Evolutionary conservation across 371 early-diverging fungal genomes (phyloP), one percentile per base, ranked within the genome.

Genomic region (Nematocida parisii): DNA sequence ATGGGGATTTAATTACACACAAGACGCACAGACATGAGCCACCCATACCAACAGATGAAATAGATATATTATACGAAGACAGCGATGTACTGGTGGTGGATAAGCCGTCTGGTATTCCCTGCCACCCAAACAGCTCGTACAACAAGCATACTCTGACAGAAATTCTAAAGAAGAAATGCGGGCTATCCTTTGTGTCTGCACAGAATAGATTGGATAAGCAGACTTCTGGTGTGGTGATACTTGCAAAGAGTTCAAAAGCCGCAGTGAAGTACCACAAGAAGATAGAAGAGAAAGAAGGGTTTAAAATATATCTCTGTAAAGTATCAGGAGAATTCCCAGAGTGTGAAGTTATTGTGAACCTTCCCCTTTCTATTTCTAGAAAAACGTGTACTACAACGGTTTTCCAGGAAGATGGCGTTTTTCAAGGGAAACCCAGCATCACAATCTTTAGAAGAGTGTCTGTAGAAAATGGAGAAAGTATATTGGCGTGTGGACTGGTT

Each of bases 401-500:
- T 13, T 45, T 40, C 42, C 40, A 61, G 15, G 42, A 9, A 33
- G 52, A 58, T 20, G 66, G 54, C n/a, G 33, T 67, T 7, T 71
- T 60, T 9, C 42, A 66, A 27, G 88, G 88, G 46, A 85, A 86
- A 66, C 58, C 64, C 27, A 75, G 83, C 15, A 39, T 39, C 33
- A 88, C 88, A 13, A 44, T 80, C 20, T 88, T 88, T 61, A 82
- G 67, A 67, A 20, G 46, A 55, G 54, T 87, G 18, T 33, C n/a
- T 4, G 18, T 18, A 50, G 75, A 64, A 24, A 72, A 80, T 66
- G 83, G 73, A 27, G 66, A 84, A 60, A 83, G 89, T 0, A 55
- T 90, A 11, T 85, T 92, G 0, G 87, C 87, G 50, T 86, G 92
- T n/a, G 66, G 66, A 58, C 99, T 97, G 0, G 83, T 91, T 24